Percentiles rank a stretch among this genome's conserved stretches.
These are phyloP conservation scores for Thermomucor indicae-seudaticae DNA, from an alignment of 371 early-diverging fungal genomes.

Conservation along the genomic window DNA sequence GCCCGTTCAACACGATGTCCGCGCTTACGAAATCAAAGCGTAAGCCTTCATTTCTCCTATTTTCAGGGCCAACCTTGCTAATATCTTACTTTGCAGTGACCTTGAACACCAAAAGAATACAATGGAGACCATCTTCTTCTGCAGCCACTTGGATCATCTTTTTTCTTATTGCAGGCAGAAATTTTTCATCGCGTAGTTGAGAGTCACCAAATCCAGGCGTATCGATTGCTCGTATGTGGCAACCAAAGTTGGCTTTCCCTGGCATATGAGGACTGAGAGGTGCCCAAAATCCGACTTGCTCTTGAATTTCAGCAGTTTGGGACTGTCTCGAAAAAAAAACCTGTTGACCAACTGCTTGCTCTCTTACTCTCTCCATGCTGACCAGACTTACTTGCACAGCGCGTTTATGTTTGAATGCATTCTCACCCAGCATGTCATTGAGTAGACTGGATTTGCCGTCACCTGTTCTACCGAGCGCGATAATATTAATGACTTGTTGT, in stretches of 20 bases:
- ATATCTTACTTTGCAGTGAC: conserved; percentile 18
- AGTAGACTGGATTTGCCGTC: conserved; percentile 45
- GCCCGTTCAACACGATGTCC: conserved; percentile 25
- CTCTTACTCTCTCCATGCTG: too few species aligned
- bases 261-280: conserved; percentile 30
- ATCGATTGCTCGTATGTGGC: conserved; percentile 24
- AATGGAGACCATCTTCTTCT: conserved; percentile 8
- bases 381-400: conserved; percentile 27
- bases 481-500: conserved; percentile 11
- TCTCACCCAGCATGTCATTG: conserved; percentile 33
- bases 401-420: conserved; percentile 34
- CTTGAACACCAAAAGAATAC: conserved; percentile 9
- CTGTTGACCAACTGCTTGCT: too few species aligned
- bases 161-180: conserved; percentile 21
- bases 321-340: conserved; percentile 27
- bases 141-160: conserved; percentile 15
- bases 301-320: conserved; percentile 30
- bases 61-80: neutral
- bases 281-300: conserved; percentile 31
- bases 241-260: conserved; percentile 29
- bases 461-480: conserved; percentile 43
- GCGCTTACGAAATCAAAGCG: conserved; percentile 1
- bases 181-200: conserved; percentile 23
- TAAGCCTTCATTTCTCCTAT: too few species aligned
- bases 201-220: conserved; percentile 47